A percentile compares a stretch with the other conserved stretches of the same genome.
phyloP scores from a whole-genome alignment of 1,284 basidiomycete genomes.

The Phlebopus sp. region DNA sequence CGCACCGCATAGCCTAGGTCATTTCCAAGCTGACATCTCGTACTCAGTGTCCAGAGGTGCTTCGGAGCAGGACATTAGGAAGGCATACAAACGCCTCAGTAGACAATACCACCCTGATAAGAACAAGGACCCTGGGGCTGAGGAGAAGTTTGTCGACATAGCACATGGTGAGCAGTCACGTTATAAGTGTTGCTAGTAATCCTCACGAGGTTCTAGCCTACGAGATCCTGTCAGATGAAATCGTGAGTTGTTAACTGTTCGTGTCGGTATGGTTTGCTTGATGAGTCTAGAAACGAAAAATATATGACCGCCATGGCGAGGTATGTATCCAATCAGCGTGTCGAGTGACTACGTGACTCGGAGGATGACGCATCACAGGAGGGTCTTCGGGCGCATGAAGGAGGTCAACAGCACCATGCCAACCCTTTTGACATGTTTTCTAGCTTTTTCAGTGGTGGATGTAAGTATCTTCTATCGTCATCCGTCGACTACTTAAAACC shows the following conservation, averaged over 20 bases:
- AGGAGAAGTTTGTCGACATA: slow-evolving; percentile 86
- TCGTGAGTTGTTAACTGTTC: slow-evolving; percentile 40
- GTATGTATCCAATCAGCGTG: slow-evolving; percentile 35
- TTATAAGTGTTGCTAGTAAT: slow-evolving; percentile 1
- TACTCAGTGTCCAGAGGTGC: slow-evolving; percentile 66
- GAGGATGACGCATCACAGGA: slow-evolving; percentile 46
- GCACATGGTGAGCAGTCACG: slow-evolving; percentile 65
- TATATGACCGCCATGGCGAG: slow-evolving; percentile 92
- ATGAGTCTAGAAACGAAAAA: slow-evolving; percentile 70
- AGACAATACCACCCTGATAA: slow-evolving; percentile 93
- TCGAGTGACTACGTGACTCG: slow-evolving; percentile 1
- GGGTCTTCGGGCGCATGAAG: slow-evolving; percentile 84
- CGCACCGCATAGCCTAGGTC: slow-evolving; percentile 25
- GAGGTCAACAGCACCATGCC: slow-evolving; percentile 61
- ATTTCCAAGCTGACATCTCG: slow-evolving; percentile 26
- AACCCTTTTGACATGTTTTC: slow-evolving; percentile 95
- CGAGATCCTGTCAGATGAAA: slow-evolving; percentile 82
- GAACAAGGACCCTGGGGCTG: slow-evolving; percentile 81
- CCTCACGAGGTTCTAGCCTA: slow-evolving; percentile 60
- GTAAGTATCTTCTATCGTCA: slow-evolving; percentile 35
- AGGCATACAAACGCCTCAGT: slow-evolving; percentile 88
- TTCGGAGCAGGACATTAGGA: slow-evolving; percentile 83
- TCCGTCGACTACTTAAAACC: background rate
- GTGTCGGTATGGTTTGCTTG: background rate
- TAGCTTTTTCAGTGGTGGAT: slow-evolving; percentile 83